Conservation (phyloP, 805 yeast genomes). For the Candida fluviatilis region DNA sequence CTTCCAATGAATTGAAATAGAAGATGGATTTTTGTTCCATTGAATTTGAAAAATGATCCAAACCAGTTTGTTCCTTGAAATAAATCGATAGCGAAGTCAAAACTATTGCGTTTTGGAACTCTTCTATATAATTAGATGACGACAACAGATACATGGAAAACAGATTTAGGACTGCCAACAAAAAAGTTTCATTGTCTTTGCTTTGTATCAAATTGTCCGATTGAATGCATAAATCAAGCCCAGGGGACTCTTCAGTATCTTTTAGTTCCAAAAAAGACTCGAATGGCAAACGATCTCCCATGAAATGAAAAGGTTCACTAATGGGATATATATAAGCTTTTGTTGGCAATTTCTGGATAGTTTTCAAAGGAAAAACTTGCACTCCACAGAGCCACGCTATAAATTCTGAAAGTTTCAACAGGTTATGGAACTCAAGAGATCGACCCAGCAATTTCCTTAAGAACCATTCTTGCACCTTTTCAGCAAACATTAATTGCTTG, state of each 20-base stretch:
- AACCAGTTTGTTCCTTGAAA: background rate
- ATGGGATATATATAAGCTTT: background rate
- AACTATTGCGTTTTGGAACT: background rate
- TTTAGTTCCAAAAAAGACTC: conserved; percentile 1
- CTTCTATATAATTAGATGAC: background rate
- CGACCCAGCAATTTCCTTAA: conserved; percentile 37
- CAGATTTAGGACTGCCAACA: background rate
- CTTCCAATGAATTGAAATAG: conserved; percentile 8
- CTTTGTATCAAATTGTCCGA: background rate
- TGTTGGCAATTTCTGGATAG: background rate
- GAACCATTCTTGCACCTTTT: conserved; percentile 49
- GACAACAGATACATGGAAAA: background rate
- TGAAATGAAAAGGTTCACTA: background rate
- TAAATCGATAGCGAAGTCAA: background rate
- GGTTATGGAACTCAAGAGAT: conserved; percentile 6
- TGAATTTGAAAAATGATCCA: conserved; percentile 8
- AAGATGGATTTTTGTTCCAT: conserved; percentile 13
- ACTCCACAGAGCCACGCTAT: conserved; percentile 43
- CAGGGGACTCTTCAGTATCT: background rate
- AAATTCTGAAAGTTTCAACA: conserved; percentile 26
- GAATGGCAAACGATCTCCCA: background rate
- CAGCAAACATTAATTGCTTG: conserved; percentile 18
- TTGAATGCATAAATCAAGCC: background rate
- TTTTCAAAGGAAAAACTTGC: background rate
- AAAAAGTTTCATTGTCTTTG: background rate